These are phyloP conservation scores for Calonectria hawksworthii DNA, from an alignment of 2,329 filamentous ascomycete species.

Conservation along the genomic window DNA sequence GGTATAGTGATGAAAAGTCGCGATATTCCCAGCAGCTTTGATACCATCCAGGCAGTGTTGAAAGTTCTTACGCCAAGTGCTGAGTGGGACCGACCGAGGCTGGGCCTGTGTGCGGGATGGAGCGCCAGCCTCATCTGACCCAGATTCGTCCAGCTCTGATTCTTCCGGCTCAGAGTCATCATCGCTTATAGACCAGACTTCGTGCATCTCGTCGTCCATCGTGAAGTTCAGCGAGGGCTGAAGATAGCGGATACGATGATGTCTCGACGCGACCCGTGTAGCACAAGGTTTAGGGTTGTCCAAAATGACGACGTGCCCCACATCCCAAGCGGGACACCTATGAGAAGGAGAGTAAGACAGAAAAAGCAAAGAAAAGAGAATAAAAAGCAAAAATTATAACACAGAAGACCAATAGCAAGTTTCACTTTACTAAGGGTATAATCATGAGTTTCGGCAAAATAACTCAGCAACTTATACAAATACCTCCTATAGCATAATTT, in stretches of 20 bases:
- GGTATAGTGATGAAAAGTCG: constrained; percentile 13
- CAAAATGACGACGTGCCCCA: neutral
- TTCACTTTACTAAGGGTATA: too few relatives aligned
- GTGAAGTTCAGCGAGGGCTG: neutral
- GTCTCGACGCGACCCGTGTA: neutral
- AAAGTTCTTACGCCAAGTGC: neutral
- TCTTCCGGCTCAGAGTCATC: neutral
- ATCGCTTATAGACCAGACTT: neutral
- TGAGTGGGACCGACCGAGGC: neutral
- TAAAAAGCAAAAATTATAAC: neutral
- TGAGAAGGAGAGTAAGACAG: neutral
- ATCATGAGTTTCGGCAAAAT: too few relatives aligned
- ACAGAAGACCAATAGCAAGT: neutral
- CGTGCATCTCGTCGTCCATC: neutral
- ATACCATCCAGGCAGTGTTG: constrained; percentile 14
- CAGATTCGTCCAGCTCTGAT: neutral
- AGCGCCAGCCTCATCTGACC: neutral
- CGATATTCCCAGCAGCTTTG: constrained; percentile 17
- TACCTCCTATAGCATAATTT: too few relatives aligned
- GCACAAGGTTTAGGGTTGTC: neutral
- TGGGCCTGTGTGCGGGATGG: neutral
- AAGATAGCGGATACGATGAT: too few relatives aligned
- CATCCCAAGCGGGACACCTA: neutral
- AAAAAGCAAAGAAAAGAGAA: neutral
- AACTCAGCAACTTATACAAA: too few relatives aligned